Percentiles rank a stretch among this genome's conserved stretches.
These are phyloP conservation scores for Cymbopogon flexuosus DNA, from an alignment of 202 grass and related monocot genomes.

Conservation along the genomic window DNA sequence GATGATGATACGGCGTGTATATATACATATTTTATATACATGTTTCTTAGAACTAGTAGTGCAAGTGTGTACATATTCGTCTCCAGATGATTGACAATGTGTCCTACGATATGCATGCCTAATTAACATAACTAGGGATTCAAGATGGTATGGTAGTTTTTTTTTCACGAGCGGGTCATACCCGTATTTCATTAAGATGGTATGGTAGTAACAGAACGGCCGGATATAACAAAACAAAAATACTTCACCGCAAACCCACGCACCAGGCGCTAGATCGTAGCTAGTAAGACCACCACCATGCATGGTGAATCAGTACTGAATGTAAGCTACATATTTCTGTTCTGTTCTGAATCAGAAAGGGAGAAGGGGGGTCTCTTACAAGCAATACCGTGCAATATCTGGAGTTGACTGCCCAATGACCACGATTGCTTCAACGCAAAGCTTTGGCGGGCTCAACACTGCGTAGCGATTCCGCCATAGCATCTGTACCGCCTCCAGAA, in stretches of 20 bases:
- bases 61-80: background rate
- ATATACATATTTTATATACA: background rate
- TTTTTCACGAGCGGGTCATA: too few species aligned
- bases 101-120: background rate
- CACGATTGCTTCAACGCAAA: constrained; percentile 5
- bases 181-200: too few species aligned
- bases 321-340: constrained; percentile 17
- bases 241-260: background rate
- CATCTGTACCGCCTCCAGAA: background rate
- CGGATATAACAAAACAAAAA: background rate
- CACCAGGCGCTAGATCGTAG: background rate
- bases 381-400: background rate
- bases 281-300: background rate
- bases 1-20: background rate
- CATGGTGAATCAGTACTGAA: background rate
- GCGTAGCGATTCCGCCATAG: background rate
- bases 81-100: background rate
- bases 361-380: background rate
- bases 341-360: background rate
- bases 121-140: background rate
- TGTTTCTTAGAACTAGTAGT: background rate
- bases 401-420: background rate
- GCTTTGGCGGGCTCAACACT: background rate
- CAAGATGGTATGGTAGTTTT: background rate
- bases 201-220: background rate